Evolutionary conservation across 257 asterid species (phyloP).

Genomic region (Ilex aquifolium): DNA sequence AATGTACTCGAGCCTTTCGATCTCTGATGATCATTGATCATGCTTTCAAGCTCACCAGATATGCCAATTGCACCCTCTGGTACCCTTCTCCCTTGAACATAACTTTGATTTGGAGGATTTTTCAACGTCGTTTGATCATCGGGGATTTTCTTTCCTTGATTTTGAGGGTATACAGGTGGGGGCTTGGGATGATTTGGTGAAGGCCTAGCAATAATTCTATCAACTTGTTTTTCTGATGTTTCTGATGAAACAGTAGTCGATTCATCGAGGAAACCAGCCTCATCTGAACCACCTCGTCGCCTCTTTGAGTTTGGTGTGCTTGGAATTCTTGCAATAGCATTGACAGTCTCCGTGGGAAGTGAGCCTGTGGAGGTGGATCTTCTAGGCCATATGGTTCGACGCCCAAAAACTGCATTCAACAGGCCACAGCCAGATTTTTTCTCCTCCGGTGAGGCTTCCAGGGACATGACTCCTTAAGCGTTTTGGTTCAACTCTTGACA

Average conservation of each 20-base stretch:
- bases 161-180: constrained; percentile 11
- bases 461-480: neutral
- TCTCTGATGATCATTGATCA: constrained; percentile 67
- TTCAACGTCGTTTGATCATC: constrained; percentile 5
- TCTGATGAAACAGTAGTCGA: constrained; percentile 7
- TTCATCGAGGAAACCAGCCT: constrained; percentile 10
- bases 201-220: constrained; percentile 60
- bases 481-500: neutral
- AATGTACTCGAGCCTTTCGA: constrained; percentile 37
- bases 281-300: constrained; percentile 19
- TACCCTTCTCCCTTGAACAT: constrained; percentile 31
- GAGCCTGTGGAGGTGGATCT: constrained; percentile 51
- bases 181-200: constrained; percentile 43
- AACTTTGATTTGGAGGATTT: constrained; percentile 21
- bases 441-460: constrained; percentile 66
- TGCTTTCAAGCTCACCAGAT: constrained; percentile 68
- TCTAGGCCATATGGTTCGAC: constrained; percentile 45
- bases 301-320: constrained; percentile 31
- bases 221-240: constrained; percentile 18
- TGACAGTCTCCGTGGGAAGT: constrained; percentile 19
- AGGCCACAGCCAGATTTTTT: constrained; percentile 77
- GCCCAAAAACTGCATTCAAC: constrained; percentile 61
- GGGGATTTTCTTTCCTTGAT: constrained; percentile 11
- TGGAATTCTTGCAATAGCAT: constrained; percentile 24
- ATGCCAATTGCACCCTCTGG: constrained; percentile 39